A percentile compares a stretch with the other conserved stretches of the same genome.
Evolutionary conservation across 1,284 basidiomycete genomes (phyloP).

Genomic region (Xerocomus amazonicus): DNA sequence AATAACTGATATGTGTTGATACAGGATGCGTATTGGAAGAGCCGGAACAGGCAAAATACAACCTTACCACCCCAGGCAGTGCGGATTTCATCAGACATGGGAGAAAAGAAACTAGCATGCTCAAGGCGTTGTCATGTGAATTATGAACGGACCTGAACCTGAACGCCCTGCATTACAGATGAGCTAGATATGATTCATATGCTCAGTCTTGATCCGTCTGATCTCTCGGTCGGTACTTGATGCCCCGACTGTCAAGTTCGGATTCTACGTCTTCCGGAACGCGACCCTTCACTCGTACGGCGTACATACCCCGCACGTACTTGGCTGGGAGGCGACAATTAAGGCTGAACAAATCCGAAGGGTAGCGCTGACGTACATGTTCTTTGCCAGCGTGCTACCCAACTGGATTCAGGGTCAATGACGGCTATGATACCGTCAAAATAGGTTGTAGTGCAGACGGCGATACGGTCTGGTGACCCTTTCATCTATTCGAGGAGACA

Average conservation of each 20-base stretch:
- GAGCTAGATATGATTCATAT: neutral
- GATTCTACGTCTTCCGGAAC: slow-evolving; percentile 84
- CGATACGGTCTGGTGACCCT: slow-evolving; percentile 79
- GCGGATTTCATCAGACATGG: slow-evolving; percentile 1
- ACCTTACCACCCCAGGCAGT: neutral
- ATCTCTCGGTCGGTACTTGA: slow-evolving; percentile 77
- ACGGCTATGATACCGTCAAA: slow-evolving; percentile 93
- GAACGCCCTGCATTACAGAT: neutral
- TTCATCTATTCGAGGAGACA: slow-evolving; percentile 65
- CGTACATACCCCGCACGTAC: slow-evolving; percentile 84
- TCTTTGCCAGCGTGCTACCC: slow-evolving; percentile 94
- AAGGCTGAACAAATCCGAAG: slow-evolving; percentile 3
- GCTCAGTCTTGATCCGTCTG: slow-evolving; percentile 65
- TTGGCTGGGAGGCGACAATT: slow-evolving; percentile 49
- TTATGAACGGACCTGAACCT: neutral
- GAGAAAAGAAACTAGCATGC: slow-evolving; percentile 5
- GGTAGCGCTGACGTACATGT: slow-evolving; percentile 56
- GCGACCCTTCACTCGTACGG: slow-evolving; percentile 81
- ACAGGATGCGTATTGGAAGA: too few species aligned
- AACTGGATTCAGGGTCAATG: slow-evolving; percentile 85
- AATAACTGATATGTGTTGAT: too few species aligned
- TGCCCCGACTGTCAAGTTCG: slow-evolving; percentile 69
- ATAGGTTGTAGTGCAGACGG: slow-evolving; percentile 87
- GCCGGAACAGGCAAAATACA: too few species aligned
- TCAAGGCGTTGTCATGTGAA: slow-evolving; percentile 17